Percentiles rank a stretch among this genome's conserved stretches.
Conservation (phyloP, 2,329 filamentous ascomycete genomes). For the Diplocarpon rosae region DNA sequence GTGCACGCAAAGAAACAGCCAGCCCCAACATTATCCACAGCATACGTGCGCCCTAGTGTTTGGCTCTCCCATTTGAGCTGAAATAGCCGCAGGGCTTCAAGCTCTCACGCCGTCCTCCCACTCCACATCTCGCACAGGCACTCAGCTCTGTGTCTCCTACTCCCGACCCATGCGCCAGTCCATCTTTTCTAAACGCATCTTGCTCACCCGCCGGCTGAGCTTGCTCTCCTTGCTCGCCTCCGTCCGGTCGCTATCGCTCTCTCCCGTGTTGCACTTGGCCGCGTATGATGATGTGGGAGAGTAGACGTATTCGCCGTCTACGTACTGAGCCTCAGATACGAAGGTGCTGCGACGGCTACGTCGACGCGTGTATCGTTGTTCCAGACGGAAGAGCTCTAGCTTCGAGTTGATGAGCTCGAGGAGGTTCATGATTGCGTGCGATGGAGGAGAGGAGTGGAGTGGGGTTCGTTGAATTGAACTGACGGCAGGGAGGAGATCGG, state of each 20-base stretch:
- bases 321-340: constrained; percentile 78
- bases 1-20: constrained; percentile 3
- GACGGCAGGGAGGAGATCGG: too few relatives aligned
- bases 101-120: constrained; percentile 10
- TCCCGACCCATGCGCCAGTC: constrained; percentile 20
- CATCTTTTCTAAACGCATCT: constrained; percentile 20
- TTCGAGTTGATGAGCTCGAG: constrained; percentile 53
- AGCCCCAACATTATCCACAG: not conserved
- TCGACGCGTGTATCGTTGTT: constrained; percentile 87
- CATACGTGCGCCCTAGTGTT: not conserved
- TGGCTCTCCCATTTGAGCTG: not conserved
- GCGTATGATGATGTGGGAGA: constrained; percentile 35
- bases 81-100: not conserved
- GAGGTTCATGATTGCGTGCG: constrained; percentile 30
- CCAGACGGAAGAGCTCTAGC: constrained; percentile 86
- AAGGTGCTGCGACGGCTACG: constrained; percentile 81
- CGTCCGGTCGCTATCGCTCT: constrained; percentile 14
- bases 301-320: constrained; percentile 93
- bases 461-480: not conserved
- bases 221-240: constrained; percentile 10
- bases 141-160: constrained; percentile 10
- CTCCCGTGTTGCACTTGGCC: constrained; percentile 26
- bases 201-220: constrained; percentile 15
- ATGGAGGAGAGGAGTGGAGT: not conserved
- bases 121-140: constrained; percentile 17